Base-by-base conservation (phyloP, 768 basidiomycete species). In the Suillus discolor region DNA sequence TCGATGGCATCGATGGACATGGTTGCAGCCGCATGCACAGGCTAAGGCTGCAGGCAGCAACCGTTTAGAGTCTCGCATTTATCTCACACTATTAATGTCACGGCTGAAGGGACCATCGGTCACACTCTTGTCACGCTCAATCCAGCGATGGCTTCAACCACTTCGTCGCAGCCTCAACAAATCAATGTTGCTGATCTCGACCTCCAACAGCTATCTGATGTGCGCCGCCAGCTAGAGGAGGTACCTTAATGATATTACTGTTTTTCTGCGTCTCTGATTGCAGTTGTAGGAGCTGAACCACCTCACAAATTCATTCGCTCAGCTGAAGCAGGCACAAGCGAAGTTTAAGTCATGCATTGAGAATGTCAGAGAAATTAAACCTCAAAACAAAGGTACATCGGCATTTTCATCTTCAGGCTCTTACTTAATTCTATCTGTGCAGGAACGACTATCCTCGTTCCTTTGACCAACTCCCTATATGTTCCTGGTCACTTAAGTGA, bases 381-480 rank as follows among this genome's bases (percentile, higher is more conserved):
- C 86, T 1, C 80, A 84, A 62, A 94, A 94, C 75, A 80, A 85
- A 69, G 82, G 89, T 86, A 67, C 42, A 78, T 72, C 7, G 6
- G 39, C 57, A 9, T 51, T 65, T 25, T 25, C 38, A 25, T 23
- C 51, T 28, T 39, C 28, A 25, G 4, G 36, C 38, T 25, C n/a
- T 41, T 34, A 38, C 36, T 45, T 41, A 25, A 63, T n/a, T 20
- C 20, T 12, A n/a, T 20, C 25, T 8, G 47, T 59, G 15, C 70
- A 98, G 97, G 84, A 69, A 96, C 94, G 82, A 88, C 90, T 25
- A 87, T 97, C 67, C 83, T 99, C 16, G 93, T 99, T 12, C 97
- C 97, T 7, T 78, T 99, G 63, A 98, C 96, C 18, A 94, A 92
- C 76, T 98, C 96, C 1, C 85, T 99, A 2, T 99, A 98, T 73